Evolutionary conservation across 176 grass and related monocot species (phyloP).

Genomic region (Musa acuminata): DNA sequence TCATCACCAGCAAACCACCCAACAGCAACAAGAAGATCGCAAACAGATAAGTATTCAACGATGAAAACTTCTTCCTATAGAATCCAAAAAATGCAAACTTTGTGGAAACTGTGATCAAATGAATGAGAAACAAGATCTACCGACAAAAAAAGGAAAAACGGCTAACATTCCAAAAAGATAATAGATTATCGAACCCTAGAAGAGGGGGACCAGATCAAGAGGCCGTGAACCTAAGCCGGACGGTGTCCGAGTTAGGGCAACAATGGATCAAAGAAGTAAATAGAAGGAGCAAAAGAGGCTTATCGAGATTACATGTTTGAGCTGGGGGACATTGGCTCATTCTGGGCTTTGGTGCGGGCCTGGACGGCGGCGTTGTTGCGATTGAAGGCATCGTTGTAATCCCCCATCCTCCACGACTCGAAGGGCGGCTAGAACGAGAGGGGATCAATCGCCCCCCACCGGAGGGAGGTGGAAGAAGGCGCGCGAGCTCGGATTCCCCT

Average conservation of each 20-base stretch:
- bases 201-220: neutral
- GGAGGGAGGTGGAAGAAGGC: neutral
- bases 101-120: neutral
- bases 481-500: too few relatives aligned
- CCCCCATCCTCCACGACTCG: conserved; percentile 38
- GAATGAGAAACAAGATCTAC: neutral
- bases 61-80: neutral
- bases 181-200: neutral
- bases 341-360: conserved; percentile 57
- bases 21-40: neutral
- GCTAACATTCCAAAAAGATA: neutral
- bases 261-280: neutral
- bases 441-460: neutral
- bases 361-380: conserved; percentile 59
- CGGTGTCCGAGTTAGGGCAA: neutral
- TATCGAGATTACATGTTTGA: conserved; percentile 51
- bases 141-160: neutral
- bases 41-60: neutral
- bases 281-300: conserved; percentile 6
- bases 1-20: too few relatives aligned
- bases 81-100: neutral
- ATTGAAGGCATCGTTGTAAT: conserved; percentile 63
- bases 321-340: conserved; percentile 73
- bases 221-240: neutral
- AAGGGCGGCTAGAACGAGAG: neutral